Conservation (phyloP, 31 red algal genomes). For the Bonnemaisonia californica region DNA sequence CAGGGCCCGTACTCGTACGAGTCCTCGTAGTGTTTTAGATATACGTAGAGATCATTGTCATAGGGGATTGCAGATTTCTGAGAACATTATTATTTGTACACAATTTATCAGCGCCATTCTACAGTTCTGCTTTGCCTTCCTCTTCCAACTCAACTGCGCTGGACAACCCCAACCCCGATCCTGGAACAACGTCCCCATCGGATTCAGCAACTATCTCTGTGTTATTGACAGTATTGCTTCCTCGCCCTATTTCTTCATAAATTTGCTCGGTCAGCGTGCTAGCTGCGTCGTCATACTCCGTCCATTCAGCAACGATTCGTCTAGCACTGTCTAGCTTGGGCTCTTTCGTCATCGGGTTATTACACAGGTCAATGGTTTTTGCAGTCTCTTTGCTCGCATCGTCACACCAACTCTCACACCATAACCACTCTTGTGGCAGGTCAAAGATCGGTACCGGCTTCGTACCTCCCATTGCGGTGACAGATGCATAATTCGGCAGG, state of each 20-base stretch:
- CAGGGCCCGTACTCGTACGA: too few relatives aligned
- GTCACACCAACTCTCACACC: conserved; percentile 99
- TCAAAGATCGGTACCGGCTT: conserved; percentile 78
- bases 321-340: conserved; percentile 85
- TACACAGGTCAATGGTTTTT: conserved; percentile 97
- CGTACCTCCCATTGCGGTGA: conserved; percentile 25
- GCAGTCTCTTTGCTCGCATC: conserved; percentile 85
- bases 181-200: background rate
- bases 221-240: background rate
- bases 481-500: conserved; percentile 91
- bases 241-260: conserved; percentile 42
- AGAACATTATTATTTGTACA: too few relatives aligned
- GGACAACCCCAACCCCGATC: background rate
- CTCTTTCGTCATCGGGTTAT: conserved; percentile 97
- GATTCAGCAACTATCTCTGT: background rate
- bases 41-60: too few relatives aligned
- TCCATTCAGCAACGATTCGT: conserved; percentile 92
- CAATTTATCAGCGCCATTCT: too few relatives aligned
- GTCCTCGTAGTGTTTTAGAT: too few relatives aligned
- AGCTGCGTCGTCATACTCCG: conserved; percentile 68
- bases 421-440: conserved; percentile 93
- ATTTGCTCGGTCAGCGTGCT: conserved; percentile 55
- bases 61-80: too few relatives aligned
- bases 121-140: too few relatives aligned
- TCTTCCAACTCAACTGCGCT: background rate